Conservation (phyloP, 805 yeast species). For the Metschnikowia picachoensis region DNA sequence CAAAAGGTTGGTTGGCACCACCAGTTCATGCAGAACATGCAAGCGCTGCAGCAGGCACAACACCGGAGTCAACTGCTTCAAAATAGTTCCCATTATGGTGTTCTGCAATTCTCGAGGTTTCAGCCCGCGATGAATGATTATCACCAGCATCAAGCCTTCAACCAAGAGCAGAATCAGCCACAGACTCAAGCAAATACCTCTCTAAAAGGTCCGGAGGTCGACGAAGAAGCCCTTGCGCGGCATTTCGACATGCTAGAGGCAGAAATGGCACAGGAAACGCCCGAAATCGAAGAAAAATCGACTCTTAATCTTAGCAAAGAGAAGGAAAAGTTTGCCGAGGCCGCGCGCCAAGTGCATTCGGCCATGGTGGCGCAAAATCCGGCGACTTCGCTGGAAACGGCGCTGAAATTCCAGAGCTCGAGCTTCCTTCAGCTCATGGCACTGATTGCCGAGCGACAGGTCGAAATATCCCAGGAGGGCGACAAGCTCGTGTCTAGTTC, state of each 20-base stretch:
- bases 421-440: constrained; percentile 39
- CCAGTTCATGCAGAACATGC: constrained; percentile 22
- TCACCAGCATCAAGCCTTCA: not conserved
- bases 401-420: constrained; percentile 32
- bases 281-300: not conserved
- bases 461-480: constrained; percentile 34
- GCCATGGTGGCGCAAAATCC: constrained; percentile 32
- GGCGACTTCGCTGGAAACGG: constrained; percentile 24
- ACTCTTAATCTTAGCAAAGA: constrained; percentile 19
- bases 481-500: constrained; percentile 32
- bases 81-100: not conserved
- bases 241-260: constrained; percentile 34
- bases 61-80: not conserved
- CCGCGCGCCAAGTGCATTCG: constrained; percentile 34
- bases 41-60: not conserved
- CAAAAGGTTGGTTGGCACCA: constrained; percentile 23
- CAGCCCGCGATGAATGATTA: constrained; percentile 5
- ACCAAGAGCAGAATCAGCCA: constrained; percentile 9
- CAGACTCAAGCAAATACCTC: not conserved
- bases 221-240: constrained; percentile 23
- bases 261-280: constrained; percentile 20
- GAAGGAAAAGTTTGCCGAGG: constrained; percentile 36
- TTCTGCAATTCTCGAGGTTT: not conserved
- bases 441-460: constrained; percentile 33
- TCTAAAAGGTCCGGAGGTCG: constrained; percentile 16